Percentiles rank a stretch among this genome's conserved stretches.
phyloP scores from a whole-genome alignment of 352 stramenopile genomes.

The Detonula confervacea region DNA sequence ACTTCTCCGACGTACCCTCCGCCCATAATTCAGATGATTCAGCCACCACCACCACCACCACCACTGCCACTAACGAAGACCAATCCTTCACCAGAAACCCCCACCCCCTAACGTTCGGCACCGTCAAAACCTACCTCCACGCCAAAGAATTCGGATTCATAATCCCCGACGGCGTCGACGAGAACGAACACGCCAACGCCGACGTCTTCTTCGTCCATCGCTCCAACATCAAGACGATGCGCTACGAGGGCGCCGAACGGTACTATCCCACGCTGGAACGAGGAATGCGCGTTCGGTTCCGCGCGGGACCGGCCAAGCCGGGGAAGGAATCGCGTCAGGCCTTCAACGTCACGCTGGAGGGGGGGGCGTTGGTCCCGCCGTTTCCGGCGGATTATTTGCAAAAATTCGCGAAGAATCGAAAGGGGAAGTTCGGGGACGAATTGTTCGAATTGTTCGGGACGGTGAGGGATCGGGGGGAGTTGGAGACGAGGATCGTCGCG shows the following conservation, averaged over 20 bases:
- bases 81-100: too few species aligned
- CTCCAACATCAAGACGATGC: conserved; percentile 18
- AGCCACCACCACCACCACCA: too few species aligned
- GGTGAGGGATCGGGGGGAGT: conserved; percentile 42
- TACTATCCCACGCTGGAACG: too few species aligned
- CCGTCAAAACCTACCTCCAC: conserved; percentile 23
- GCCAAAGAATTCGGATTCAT: conserved; percentile 47
- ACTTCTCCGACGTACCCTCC: too few species aligned
- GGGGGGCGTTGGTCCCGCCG: not conserved
- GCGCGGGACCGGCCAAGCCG: too few species aligned
- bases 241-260: not conserved
- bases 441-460: conserved; percentile 47
- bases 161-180: conserved; percentile 22
- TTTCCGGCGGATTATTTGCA: not conserved
- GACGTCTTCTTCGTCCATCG: conserved; percentile 44
- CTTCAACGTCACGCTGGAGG: too few species aligned
- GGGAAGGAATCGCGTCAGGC: too few species aligned
- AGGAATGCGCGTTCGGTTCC: too few species aligned
- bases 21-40: too few species aligned
- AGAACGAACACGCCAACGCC: not conserved
- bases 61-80: too few species aligned
- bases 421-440: conserved; percentile 28
- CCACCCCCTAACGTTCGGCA: conserved; percentile 16
- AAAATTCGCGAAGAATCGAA: not conserved
- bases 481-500: conserved; percentile 49